Conservation (phyloP, 345 rosid genomes). For the Diplotaxis tenuifolia region DNA sequence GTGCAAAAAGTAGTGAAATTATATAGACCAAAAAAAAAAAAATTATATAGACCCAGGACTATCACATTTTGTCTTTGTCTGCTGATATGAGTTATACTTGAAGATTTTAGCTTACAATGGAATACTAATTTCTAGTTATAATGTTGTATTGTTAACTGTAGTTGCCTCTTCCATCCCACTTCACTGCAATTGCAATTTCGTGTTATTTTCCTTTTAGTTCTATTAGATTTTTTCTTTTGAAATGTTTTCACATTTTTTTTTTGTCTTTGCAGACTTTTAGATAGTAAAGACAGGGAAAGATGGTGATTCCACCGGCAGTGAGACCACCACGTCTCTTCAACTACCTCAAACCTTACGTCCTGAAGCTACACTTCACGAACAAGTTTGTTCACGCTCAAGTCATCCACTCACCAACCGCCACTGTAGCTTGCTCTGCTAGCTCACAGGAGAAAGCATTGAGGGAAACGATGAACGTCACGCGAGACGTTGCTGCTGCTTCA, state of each 20-base stretch:
- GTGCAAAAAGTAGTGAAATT: background rate
- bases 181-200: no score
- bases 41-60: background rate
- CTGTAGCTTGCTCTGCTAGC: slow-evolving; percentile 76
- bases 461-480: slow-evolving; percentile 54
- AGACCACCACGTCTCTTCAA: slow-evolving; percentile 57
- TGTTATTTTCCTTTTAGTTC: background rate
- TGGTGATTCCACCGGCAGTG: slow-evolving; percentile 78
- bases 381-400: slow-evolving; percentile 77
- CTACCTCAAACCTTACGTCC: slow-evolving; percentile 69
- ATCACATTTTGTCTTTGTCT: background rate
- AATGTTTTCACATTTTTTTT: background rate
- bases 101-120: background rate
- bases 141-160: no score
- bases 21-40: no score
- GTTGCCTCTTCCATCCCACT: no score
- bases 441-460: slow-evolving; percentile 79
- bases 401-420: slow-evolving; percentile 74
- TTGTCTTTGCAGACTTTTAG: background rate
- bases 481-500: slow-evolving; percentile 88
- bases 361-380: slow-evolving; percentile 78
- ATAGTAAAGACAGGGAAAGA: slow-evolving; percentile 31
- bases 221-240: background rate
- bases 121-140: no score
- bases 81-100: background rate